A percentile compares a stretch with the other conserved stretches of the same genome.
These are phyloP conservation scores for Lithocarpus polystachyus DNA, from an alignment of 306 rosid genomes.

Conservation along the genomic window DNA sequence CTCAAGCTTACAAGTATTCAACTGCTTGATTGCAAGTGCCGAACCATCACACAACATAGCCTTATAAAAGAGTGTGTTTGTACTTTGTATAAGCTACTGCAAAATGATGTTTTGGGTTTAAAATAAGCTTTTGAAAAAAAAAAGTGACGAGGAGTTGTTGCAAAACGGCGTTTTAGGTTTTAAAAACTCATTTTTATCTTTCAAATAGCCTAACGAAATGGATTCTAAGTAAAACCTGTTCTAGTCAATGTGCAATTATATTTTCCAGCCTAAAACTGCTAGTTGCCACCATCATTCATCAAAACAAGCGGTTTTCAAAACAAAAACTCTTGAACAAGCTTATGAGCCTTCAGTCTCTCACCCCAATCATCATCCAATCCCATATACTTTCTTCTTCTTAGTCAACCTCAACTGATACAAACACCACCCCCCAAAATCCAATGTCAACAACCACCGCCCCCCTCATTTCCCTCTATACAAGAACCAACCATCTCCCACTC, in stretches of 20 bases:
- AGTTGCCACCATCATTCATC: conserved; percentile 86
- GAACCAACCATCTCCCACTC: too few species aligned
- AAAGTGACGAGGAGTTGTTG: too few species aligned
- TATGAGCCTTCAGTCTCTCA: conserved; percentile 62
- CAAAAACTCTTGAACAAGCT: conserved; percentile 74
- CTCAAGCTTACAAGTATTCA: conserved; percentile 67
- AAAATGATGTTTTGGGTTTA: too few species aligned
- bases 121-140: too few species aligned
- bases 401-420: conserved; percentile 66
- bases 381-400: conserved; percentile 45
- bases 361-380: conserved; percentile 64
- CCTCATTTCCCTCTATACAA: too few species aligned
- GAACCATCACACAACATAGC: conserved; percentile 84
- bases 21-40: conserved; percentile 70
- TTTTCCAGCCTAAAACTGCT: conserved; percentile 58
- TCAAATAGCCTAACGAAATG: too few species aligned
- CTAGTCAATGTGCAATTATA: conserved; percentile 59
- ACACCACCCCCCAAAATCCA: conserved; percentile 88
- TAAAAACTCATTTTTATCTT: too few species aligned
- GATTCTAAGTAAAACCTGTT: conserved; percentile 69
- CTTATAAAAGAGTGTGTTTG: too few species aligned
- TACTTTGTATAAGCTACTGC: too few species aligned
- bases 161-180: too few species aligned
- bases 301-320: conserved; percentile 88
- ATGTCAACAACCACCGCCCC: too few species aligned